These are phyloP conservation scores for Mortierella sp. DNA, from an alignment of 371 early-diverging fungal genomes.

Conservation along the genomic window DNA sequence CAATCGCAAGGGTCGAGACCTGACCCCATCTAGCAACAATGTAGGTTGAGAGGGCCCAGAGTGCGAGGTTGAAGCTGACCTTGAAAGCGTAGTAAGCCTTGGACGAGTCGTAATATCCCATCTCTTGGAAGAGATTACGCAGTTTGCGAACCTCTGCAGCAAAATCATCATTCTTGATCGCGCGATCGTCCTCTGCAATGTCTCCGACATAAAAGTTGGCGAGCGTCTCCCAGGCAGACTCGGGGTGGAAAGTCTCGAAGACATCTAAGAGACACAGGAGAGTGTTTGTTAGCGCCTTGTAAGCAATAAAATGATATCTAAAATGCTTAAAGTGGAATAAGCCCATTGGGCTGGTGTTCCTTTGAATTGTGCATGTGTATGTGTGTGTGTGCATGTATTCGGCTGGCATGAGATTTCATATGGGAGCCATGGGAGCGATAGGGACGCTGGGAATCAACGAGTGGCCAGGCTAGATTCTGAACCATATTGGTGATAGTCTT, in stretches of 20 bases:
- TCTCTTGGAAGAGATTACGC: constrained; percentile 63
- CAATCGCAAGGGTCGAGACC: constrained; percentile 55
- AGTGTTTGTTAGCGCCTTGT: too few species aligned
- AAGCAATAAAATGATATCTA: too few species aligned
- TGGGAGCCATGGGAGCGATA: too few species aligned
- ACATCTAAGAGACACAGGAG: constrained; percentile 65
- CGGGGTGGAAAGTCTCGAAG: constrained; percentile 88
- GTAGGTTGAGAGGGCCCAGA: constrained; percentile 64
- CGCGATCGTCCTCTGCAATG: constrained; percentile 58
- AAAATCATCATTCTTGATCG: constrained; percentile 50
- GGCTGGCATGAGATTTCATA: too few species aligned
- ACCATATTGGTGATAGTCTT: too few species aligned
- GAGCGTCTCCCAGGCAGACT: constrained; percentile 73
- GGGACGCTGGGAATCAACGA: too few species aligned
- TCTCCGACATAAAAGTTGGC: constrained; percentile 87
- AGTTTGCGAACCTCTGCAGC: constrained; percentile 72
- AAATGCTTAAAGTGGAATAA: too few species aligned
- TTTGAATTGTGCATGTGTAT: too few species aligned
- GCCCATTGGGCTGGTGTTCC: too few species aligned
- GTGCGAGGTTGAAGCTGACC: constrained; percentile 64
- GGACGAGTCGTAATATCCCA: constrained; percentile 76
- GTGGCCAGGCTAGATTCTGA: too few species aligned
- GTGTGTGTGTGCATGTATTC: too few species aligned
- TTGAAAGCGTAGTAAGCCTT: constrained; percentile 76
- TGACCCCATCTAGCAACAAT: constrained; percentile 66